Base-by-base conservation (phyloP, 2,329 filamentous ascomycete genomes). In the Alternaria sp. region DNA sequence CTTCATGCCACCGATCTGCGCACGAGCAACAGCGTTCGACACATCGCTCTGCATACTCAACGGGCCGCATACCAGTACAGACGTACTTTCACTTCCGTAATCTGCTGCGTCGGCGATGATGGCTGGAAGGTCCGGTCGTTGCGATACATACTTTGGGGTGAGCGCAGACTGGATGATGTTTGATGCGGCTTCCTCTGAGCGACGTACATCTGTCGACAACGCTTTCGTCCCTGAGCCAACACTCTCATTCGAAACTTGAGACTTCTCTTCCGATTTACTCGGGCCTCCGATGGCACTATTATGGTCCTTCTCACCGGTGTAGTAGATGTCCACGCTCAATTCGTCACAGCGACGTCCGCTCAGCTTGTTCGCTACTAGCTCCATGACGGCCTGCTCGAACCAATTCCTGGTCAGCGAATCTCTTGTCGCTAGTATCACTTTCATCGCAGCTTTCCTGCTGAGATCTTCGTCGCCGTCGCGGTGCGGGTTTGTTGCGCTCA, bases 31-130 rank as follows among this genome's bases (percentile, higher is more conserved):
- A 8, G 82, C 83, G 71, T 84, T 82, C 2, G 82, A 75, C 9
- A 84, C 81, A 75, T 86, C 84, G 55, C 82, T 74, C 55, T 84
- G 76, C 83, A 85, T 84, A 5, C 79, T 82, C 21, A 71, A 55
- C 1, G 83, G 83, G 0, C 83, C 83, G 60, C 83, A 85, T 15
- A 81, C 79, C 54, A 80, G 82, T 10, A 84, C 78, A 11, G 73
- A 73, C 37, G 73, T 69, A 49, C 50, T 71, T 10, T 74, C 47
- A 6, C 67, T 61, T 45, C 65, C 66, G 12, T 66, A 60, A 11
- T 64, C 62, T 37, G 58, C 58, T 28, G 57, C 51, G 4, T 65
- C 59, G 2, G 71, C 71, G 14, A 79, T 63, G 6, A 80, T 65
- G 0, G 55, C 45, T 8, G 74, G 67, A 3, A 83, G 68, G 20